A percentile compares a stretch with the other conserved stretches of the same genome.
Evolutionary conservation across 306 rosid genomes (phyloP).

Genomic region (Quercus dentata): DNA sequence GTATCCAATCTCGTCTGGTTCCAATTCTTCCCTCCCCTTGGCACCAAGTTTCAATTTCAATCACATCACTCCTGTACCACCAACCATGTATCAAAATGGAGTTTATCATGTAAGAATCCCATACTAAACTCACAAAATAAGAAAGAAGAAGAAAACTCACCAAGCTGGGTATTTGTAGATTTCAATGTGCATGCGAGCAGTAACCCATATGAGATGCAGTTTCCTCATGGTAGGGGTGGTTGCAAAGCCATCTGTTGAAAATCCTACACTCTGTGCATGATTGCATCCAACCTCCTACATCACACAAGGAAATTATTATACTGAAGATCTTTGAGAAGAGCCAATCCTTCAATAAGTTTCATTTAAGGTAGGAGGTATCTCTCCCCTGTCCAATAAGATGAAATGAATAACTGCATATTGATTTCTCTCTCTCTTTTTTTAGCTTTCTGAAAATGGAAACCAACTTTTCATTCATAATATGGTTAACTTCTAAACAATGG

Average conservation of each 20-base stretch:
- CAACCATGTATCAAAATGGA: constrained; percentile 13
- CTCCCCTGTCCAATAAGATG: not conserved
- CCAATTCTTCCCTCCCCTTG: constrained; percentile 93
- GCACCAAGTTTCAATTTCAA: constrained; percentile 97
- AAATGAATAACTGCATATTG: not conserved
- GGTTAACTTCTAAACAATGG: not conserved
- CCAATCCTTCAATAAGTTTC: not conserved
- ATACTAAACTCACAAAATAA: not conserved
- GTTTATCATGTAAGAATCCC: constrained; percentile 8
- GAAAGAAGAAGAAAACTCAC: constrained; percentile 39
- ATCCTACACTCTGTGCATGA: constrained; percentile 97
- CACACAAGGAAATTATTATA: constrained; percentile 8
- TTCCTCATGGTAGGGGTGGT: constrained; percentile 94
- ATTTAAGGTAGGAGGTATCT: not conserved
- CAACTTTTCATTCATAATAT: not conserved
- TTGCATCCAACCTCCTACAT: constrained; percentile 94
- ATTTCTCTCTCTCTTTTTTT: not conserved
- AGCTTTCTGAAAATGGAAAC: not conserved
- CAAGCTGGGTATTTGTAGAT: constrained; percentile 95
- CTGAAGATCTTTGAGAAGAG: not conserved
- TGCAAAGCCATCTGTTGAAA: constrained; percentile 91
- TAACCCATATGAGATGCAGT: constrained; percentile 93
- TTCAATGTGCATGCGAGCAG: constrained; percentile 99
- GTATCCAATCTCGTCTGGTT: constrained; percentile 90
- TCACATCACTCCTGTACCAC: constrained; percentile 82